phyloP scores from a whole-genome alignment of 305 asterid genomes.

The Solanum hybrid region DNA sequence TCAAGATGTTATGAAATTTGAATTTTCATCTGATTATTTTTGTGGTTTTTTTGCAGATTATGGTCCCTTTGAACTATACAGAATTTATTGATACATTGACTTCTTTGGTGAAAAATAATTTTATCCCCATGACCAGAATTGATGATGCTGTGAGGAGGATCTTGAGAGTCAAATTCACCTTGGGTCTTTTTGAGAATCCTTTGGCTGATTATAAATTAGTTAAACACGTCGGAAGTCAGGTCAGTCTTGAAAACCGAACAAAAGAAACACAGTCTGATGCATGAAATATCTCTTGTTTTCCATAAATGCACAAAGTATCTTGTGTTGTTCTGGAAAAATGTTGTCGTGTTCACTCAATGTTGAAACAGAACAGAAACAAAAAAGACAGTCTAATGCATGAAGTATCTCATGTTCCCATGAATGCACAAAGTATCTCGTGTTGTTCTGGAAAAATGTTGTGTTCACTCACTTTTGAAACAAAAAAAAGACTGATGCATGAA shows the following conservation, averaged over 20 bases:
- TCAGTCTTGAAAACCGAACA: not conserved
- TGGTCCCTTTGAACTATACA: slow-evolving; percentile 32
- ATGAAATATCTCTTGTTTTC: not conserved
- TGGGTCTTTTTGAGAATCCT: slow-evolving; percentile 35
- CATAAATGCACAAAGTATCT: not conserved
- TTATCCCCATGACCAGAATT: slow-evolving; percentile 27
- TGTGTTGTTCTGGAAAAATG: not conserved
- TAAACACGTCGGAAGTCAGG: slow-evolving; percentile 30
- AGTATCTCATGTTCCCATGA: not conserved
- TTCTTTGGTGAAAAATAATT: slow-evolving; percentile 26
- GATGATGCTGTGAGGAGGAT: slow-evolving; percentile 41
- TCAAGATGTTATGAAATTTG: not conserved
- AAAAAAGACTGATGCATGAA: not conserved
- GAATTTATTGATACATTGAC: slow-evolving; percentile 28
- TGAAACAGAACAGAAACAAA: not conserved
- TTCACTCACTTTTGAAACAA: too few relatives aligned
- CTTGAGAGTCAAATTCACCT: slow-evolving; percentile 28
- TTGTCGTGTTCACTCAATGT: not conserved
- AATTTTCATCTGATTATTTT: not conserved
- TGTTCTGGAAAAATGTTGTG: too few relatives aligned
- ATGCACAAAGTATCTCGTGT: not conserved
- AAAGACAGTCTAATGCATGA: not conserved
- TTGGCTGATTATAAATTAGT: slow-evolving; percentile 26
- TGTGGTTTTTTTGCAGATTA: slow-evolving; percentile 17
- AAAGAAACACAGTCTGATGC: not conserved